Percentiles rank a stretch among this genome's conserved stretches.
These are phyloP conservation scores for Fusarium stilboides DNA, from an alignment of 2,329 filamentous ascomycete genomes.

Conservation along the genomic window DNA sequence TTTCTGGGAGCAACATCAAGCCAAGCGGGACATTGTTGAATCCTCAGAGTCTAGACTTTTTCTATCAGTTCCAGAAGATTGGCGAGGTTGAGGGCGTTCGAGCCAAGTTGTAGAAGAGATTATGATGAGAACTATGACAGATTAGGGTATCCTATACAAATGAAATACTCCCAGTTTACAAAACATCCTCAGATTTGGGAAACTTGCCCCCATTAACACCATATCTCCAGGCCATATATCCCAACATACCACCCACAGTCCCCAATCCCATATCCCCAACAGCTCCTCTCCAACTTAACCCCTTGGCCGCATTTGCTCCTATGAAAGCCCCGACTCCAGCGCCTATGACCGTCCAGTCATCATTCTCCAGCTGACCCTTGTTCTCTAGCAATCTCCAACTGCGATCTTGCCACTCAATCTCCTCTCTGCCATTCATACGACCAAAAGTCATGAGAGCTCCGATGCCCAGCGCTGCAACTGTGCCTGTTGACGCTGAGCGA, in stretches of 20 bases:
- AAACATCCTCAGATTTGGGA: conserved; percentile 44
- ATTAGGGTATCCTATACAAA: not conserved
- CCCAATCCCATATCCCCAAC: conserved; percentile 65
- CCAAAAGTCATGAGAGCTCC: conserved; percentile 60
- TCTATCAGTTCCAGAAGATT: conserved; percentile 76
- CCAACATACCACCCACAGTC: conserved; percentile 64
- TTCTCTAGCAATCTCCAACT: conserved; percentile 74
- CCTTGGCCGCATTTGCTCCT: conserved; percentile 50
- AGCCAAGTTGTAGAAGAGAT: conserved; percentile 52
- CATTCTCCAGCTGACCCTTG: conserved; percentile 68
- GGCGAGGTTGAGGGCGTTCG: conserved; percentile 50
- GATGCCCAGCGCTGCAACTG: conserved; percentile 61
- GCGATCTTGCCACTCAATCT: conserved; percentile 76
- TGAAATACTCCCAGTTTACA: conserved; percentile 6
- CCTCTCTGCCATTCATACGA: conserved; percentile 69
- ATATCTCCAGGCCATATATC: conserved; percentile 66
- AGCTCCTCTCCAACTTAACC: conserved; percentile 57
- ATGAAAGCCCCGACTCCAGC: conserved; percentile 56
- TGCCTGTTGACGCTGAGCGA: conserved; percentile 62
- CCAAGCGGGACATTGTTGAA: conserved; percentile 84
- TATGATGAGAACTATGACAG: not conserved
- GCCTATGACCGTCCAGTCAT: conserved; percentile 68
- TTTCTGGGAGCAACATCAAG: conserved; percentile 81
- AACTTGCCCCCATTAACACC: conserved; percentile 63
- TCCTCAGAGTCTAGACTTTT: conserved; percentile 81